phyloP scores from a whole-genome alignment of 2,329 filamentous ascomycete species.

The Microcera coccophila region DNA sequence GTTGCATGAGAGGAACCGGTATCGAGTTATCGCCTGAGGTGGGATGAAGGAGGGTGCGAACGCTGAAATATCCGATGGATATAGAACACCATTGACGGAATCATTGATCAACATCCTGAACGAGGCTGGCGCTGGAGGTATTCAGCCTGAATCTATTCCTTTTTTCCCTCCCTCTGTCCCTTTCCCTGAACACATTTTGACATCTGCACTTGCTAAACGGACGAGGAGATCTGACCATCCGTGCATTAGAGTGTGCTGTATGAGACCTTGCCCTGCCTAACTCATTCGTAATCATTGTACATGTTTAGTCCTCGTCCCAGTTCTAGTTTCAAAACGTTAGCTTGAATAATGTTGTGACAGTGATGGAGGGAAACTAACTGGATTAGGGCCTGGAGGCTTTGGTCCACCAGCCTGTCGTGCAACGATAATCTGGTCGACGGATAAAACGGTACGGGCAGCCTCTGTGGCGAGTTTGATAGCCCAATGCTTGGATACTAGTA shows the following conservation, averaged over 20 bases:
- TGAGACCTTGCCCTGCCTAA: slow-evolving; percentile 17
- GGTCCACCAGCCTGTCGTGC: slow-evolving; percentile 95
- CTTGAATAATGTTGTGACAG: not conserved
- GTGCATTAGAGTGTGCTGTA: slow-evolving; percentile 19
- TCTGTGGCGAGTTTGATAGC: slow-evolving; percentile 96
- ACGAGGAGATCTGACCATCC: slow-evolving; percentile 24
- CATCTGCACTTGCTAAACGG: slow-evolving; percentile 1
- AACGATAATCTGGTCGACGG: slow-evolving; percentile 98
- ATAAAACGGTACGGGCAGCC: slow-evolving; percentile 86
- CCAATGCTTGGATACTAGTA: slow-evolving; percentile 91
- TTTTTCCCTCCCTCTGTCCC: too few species aligned
- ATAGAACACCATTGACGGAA: too few species aligned
- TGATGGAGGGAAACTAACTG: slow-evolving; percentile 41
- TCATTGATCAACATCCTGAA: too few species aligned
- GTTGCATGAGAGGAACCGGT: too few species aligned
- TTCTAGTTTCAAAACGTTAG: slow-evolving; percentile 42
- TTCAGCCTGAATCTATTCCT: not conserved
- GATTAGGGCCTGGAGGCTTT: slow-evolving; percentile 92
- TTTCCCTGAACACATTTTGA: too few species aligned
- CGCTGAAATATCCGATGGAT: too few species aligned
- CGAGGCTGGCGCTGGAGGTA: too few species aligned
- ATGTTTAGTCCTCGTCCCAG: slow-evolving; percentile 59
- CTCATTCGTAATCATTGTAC: slow-evolving; percentile 27
- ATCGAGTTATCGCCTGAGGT: too few species aligned
- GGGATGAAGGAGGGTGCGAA: too few species aligned